Base-by-base conservation (phyloP, 78 protist species). In the Isochrysis galbana region DNA sequence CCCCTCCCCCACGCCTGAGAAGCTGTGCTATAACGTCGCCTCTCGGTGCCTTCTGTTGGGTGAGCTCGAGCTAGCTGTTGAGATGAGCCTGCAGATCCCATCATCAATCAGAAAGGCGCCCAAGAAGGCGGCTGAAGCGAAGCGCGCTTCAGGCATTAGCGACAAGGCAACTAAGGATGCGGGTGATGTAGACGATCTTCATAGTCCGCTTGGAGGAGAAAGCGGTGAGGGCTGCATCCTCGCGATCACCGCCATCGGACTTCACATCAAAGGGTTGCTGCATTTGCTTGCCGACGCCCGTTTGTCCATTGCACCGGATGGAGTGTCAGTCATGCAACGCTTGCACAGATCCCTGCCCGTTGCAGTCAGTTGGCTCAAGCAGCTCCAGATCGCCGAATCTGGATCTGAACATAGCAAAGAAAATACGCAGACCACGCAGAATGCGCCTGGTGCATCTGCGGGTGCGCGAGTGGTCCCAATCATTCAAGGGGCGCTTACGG, bases 21-120 rank as follows among this genome's bases (percentile, higher is more conserved):
- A 67, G 74, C 74, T 67, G 32, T 67, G 74, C 74, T 67, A 67
- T n/a, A 67, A 67, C 74, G 74, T 67, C 74, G 74, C 74, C 32
- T 11, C 74, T 11, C 74, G 74, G 38, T 67, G 74, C 74, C 74
- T 67, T 10, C 38, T n/a, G 4, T n/a, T 67, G 38, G 36, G 74
- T 11, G 36, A 26, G 74, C 7, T 26, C 7, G 32, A 11, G 32
- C 74, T 11, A n/a, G 74, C 74, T 4, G 74, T 2, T 11, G 74
- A 3, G 14, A 23, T 67, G 32, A n/a, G 38, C 38, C 17, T 11
- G 38, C 38, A 26, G 32, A 10, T 67, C 32, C 32, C 29, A 3
- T 23, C 36, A 11, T 23, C 74, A n/a, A 23, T 67, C 74, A 23
- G 74, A 23, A 51, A 51, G 61, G 74, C 72, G 7, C 38, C 72